Percentiles rank a stretch among this genome's conserved stretches.
Evolutionary conservation across 108 stramenopile genomes (phyloP).

Genomic region (Conticribra guillardii): DNA sequence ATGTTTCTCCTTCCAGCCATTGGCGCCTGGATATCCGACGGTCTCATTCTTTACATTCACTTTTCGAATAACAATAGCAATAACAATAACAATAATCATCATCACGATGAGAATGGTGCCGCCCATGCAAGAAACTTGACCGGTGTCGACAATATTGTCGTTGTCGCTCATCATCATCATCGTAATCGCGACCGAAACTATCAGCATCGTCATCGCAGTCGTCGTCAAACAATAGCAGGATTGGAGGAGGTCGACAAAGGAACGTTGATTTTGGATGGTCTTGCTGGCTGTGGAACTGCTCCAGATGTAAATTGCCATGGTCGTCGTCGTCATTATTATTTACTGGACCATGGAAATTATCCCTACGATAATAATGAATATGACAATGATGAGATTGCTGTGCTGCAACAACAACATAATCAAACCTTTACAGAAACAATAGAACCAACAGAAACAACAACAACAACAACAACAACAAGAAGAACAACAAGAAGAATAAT

Average conservation of each 20-base stretch:
- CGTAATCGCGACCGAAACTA: too few relatives aligned
- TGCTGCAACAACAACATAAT: background rate
- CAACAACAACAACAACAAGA: background rate
- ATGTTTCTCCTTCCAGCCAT: conserved; percentile 72
- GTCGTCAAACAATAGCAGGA: too few relatives aligned
- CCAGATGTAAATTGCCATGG: background rate
- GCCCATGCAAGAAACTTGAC: too few relatives aligned
- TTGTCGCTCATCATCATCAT: too few relatives aligned
- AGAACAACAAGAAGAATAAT: background rate
- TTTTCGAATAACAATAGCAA: conserved; percentile 12
- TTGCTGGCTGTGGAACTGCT: too few relatives aligned
- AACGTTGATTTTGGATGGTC: too few relatives aligned
- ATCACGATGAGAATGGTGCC: background rate
- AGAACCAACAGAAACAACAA: background rate
- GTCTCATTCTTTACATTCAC: conserved; percentile 54
- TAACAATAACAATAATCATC: background rate
- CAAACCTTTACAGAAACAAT: background rate
- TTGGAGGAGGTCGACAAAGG: too few relatives aligned
- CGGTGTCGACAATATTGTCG: too few relatives aligned
- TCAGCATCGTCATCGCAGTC: too few relatives aligned
- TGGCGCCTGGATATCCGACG: conserved; percentile 61
- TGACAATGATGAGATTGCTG: background rate
- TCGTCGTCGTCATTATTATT: background rate
- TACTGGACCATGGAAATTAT: background rate
- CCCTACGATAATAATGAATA: background rate